These are phyloP conservation scores for Pochonia chlamydosporia DNA, from an alignment of 2,329 filamentous ascomycete genomes.

Conservation along the genomic window DNA sequence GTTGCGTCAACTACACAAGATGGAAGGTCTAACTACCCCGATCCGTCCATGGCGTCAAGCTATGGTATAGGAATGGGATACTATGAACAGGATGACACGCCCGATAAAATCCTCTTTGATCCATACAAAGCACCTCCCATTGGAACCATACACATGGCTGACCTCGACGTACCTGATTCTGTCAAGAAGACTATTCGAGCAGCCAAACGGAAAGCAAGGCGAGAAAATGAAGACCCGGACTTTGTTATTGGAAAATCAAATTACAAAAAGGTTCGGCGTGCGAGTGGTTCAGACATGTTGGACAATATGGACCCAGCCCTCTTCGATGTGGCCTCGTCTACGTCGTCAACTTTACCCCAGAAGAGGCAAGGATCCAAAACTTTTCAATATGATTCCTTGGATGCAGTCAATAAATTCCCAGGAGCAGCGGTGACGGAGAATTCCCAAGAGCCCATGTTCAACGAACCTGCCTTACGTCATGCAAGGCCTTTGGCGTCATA, in stretches of 20 bases:
- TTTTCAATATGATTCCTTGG: too few relatives aligned
- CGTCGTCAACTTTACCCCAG: not conserved
- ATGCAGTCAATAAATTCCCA: not conserved
- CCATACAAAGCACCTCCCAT: conserved; percentile 48
- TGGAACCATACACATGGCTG: conserved; percentile 34
- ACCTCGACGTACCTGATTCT: conserved; percentile 46
- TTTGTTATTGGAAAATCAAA: conserved; percentile 39
- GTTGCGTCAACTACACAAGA: conserved; percentile 10
- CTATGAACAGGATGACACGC: conserved; percentile 52
- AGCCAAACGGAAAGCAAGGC: conserved; percentile 46
- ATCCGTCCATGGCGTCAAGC: conserved; percentile 39
- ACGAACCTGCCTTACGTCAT: conserved; percentile 44
- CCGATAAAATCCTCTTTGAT: conserved; percentile 55
- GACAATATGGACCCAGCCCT: conserved; percentile 49
- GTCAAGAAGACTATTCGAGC: conserved; percentile 49
- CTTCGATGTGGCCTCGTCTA: conserved; percentile 23
- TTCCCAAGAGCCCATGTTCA: conserved; percentile 18
- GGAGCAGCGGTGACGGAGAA: conserved; percentile 12
- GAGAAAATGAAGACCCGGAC: conserved; percentile 50
- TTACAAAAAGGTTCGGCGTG: conserved; percentile 33
- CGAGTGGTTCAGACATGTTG: conserved; percentile 23
- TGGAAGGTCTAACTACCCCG: conserved; percentile 36
- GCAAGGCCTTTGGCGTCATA: conserved; percentile 48
- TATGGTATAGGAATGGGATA: conserved; percentile 55
- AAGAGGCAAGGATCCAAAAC: not conserved